Evolutionary conservation across 345 rosid species (phyloP).

Genomic region (Melaleuca quinquenervia): DNA sequence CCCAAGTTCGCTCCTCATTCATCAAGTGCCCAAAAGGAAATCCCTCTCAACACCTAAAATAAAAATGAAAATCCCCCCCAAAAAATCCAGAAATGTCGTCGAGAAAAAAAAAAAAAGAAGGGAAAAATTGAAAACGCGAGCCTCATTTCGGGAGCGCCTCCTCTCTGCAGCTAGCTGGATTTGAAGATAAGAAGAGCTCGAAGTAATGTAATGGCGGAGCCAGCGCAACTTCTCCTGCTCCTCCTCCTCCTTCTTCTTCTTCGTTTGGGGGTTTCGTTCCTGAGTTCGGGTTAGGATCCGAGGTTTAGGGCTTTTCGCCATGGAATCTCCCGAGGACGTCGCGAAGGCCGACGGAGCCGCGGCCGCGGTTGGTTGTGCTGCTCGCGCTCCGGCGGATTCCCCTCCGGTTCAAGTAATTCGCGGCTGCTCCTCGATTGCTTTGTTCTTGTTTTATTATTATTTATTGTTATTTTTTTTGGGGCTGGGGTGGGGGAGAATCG

Average conservation of each 20-base stretch:
- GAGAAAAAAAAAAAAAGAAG: neutral
- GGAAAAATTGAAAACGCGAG: neutral
- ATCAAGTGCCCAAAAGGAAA: neutral
- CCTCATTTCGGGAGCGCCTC: neutral
- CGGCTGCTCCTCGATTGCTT: neutral
- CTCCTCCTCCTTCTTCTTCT: neutral
- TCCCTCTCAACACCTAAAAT: neutral
- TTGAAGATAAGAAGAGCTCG: neutral
- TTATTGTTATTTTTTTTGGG: too few relatives aligned
- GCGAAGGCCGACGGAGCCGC: neutral
- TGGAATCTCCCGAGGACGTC: conserved; percentile 13
- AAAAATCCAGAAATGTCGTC: neutral
- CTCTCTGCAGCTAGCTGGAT: neutral
- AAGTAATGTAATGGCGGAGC: neutral
- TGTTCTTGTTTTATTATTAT: neutral
- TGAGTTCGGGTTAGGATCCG: neutral
- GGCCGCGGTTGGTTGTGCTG: neutral
- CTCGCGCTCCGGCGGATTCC: conserved; percentile 5
- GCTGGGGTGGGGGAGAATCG: neutral
- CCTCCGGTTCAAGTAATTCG: conserved; percentile 29
- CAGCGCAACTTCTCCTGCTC: neutral
- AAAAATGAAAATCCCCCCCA: neutral
- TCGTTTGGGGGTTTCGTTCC: neutral
- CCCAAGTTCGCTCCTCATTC: neutral
- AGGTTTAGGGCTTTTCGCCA: conserved; percentile 3